Base-by-base conservation (phyloP, 208 protist species). In the Crithidia fasciculata region DNA sequence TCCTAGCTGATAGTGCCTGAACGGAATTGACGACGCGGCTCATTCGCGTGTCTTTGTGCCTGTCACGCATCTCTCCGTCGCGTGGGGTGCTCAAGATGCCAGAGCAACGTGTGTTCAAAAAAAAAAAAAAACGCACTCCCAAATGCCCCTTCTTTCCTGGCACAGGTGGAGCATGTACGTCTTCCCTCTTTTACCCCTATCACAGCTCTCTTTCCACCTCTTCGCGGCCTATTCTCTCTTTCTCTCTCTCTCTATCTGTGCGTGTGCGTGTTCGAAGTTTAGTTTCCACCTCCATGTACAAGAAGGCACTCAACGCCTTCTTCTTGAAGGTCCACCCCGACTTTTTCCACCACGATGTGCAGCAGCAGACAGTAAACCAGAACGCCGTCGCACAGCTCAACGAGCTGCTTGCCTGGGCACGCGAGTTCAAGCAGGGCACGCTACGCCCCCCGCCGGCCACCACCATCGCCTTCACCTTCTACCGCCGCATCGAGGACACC, bases 311-410 rank as follows among this genome's bases (percentile, higher is more conserved):
- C 49, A 92, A 96, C 65, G 82, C 88, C 69, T 97, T 97, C 61
- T 96, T 97, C 62, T 74, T 97, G 56, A 96, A 96, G 80, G 90
- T 96, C n/a, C 94, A 97, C 61, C 94, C 94, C 8, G 94, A 97
- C 68, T 96, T 97, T 47, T 97, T 97, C 57, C 84, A 94, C 65
- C 78, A 90, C 73, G 94, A 95, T 76, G 78, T 70, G 13, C 73
- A 80, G 63, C 88, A 94, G 70, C 94, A 95, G 69, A 45, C 72
- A 4, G 73, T 86, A 18, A 97, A 97, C 64, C 91, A 97, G 61
- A 89, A 90, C 40, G 83, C 91, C 15, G 89, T 97, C 10, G 91
- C 94, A 5, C 94, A 95, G 77, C 86, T 97, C 37, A 97, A 97
- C 67, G 94, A 97, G 75, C 68, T 97, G 36, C 86, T 97, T 2